phyloP scores from a whole-genome alignment of 306 rosid genomes.

The Fragaria ananassa region DNA sequence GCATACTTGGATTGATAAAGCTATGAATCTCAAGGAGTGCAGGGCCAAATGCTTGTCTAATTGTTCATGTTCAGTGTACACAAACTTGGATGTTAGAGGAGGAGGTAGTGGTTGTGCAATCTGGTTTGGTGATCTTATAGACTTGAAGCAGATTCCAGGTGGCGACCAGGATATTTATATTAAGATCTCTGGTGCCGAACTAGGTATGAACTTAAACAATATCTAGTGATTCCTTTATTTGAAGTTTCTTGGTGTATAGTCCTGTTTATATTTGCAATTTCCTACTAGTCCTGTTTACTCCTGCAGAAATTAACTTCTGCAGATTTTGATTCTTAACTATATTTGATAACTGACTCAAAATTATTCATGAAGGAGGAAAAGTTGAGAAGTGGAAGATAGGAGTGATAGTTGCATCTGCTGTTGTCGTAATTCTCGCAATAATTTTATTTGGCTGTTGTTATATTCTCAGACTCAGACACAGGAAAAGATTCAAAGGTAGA shows the following conservation, averaged over 20 bases:
- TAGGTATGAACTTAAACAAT: conserved; percentile 34
- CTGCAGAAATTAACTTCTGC: not conserved
- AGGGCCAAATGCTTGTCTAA: conserved; percentile 45
- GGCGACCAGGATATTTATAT: conserved; percentile 48
- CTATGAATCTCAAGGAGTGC: conserved; percentile 44
- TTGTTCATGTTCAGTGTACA: conserved; percentile 59
- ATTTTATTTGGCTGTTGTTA: conserved; percentile 16
- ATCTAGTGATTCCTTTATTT: not conserved
- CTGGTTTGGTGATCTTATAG: conserved; percentile 63
- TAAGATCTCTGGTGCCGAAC: conserved; percentile 49
- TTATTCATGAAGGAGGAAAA: conserved; percentile 6
- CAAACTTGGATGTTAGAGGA: conserved; percentile 56
- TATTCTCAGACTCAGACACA: conserved; percentile 23
- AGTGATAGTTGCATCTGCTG: conserved; percentile 17
- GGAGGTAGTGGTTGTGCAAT: conserved; percentile 59
- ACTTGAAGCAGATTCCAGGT: conserved; percentile 27
- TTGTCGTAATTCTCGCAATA: conserved; percentile 18
- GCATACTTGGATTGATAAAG: conserved; percentile 38
- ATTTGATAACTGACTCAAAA: not conserved
- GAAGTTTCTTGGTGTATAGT: not conserved
- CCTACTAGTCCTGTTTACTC: not conserved
- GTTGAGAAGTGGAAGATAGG: conserved; percentile 25
- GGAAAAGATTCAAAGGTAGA: conserved; percentile 26
- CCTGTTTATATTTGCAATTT: not conserved
- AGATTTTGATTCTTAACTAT: not conserved